phyloP scores from a whole-genome alignment of 306 rosid genomes.

The Vicia sativa region DNA sequence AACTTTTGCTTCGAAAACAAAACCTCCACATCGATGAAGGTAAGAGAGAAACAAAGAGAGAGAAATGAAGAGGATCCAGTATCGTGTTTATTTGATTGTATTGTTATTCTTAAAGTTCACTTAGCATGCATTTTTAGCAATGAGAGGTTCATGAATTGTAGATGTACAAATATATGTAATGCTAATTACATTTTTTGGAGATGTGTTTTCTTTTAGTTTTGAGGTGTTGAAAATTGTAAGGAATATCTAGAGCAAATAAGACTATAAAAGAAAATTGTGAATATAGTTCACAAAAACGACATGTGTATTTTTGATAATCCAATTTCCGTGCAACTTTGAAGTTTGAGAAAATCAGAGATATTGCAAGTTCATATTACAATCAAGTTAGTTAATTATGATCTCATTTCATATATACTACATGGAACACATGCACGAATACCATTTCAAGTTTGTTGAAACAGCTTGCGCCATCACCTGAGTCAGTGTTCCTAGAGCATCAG shows the following conservation, averaged over 20 bases:
- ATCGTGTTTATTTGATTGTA: constrained; percentile 5
- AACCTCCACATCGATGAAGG: constrained; percentile 31
- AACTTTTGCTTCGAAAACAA: constrained; percentile 62
- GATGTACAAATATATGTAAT: constrained; percentile 3
- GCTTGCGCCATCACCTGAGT: too few relatives aligned
- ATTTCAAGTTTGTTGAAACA: constrained; percentile 17
- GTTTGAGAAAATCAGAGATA: neutral
- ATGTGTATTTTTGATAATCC: too few relatives aligned
- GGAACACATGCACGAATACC: neutral
- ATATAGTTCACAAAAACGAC: neutral
- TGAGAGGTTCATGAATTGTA: neutral
- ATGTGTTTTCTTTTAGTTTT: constrained; percentile 2
- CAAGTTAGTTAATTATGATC: constrained; percentile 2
- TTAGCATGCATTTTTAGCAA: constrained; percentile 5
- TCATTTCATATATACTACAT: constrained; percentile 11
- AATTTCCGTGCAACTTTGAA: neutral
- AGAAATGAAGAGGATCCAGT: too few relatives aligned
- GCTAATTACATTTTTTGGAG: constrained; percentile 2
- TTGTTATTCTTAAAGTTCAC: neutral
- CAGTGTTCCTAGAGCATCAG: too few relatives aligned
- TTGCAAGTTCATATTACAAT: constrained; percentile 9
- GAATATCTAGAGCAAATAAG: neutral
- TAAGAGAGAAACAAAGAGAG: too few relatives aligned
- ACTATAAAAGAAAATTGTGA: too few relatives aligned
- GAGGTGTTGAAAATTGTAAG: constrained; percentile 6